These are phyloP conservation scores for Laetiporus sulphureus DNA, from an alignment of 1,284 basidiomycete species.

Conservation along the genomic window DNA sequence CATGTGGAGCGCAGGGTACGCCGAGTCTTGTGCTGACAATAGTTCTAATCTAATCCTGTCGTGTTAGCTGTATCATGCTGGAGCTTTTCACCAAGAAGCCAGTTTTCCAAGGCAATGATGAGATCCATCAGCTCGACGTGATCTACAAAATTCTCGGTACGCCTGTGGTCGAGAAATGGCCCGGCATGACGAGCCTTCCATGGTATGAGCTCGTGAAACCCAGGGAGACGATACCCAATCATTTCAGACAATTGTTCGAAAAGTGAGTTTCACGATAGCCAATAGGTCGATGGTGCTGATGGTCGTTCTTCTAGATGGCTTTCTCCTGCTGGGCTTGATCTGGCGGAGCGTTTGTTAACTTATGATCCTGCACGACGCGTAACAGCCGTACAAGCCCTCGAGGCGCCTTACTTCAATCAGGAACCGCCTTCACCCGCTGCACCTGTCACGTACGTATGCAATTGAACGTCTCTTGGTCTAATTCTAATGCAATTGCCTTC, in stretches of 20 bases:
- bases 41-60: not conserved
- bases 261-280: slow-evolving; percentile 47
- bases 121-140: slow-evolving; percentile 93
- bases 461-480: too few relatives aligned
- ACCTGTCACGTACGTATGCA: slow-evolving; percentile 67
- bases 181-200: slow-evolving; percentile 75
- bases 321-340: slow-evolving; percentile 75
- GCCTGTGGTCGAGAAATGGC: slow-evolving; percentile 80
- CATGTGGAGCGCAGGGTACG: slow-evolving; percentile 98
- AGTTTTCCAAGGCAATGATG: slow-evolving; percentile 93
- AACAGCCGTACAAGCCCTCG: slow-evolving; percentile 76
- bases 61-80: slow-evolving; percentile 88
- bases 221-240: slow-evolving; percentile 61
- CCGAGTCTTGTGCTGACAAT: not conserved
- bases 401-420: slow-evolving; percentile 74
- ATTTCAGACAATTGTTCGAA: slow-evolving; percentile 73
- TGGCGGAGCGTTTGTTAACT: slow-evolving; percentile 78
- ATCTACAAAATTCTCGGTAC: slow-evolving; percentile 92
- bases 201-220: slow-evolving; percentile 99
- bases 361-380: slow-evolving; percentile 81
- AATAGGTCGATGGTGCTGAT: not conserved
- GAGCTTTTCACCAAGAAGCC: slow-evolving; percentile 95
- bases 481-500: slow-evolving; percentile 7
- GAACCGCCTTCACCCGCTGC: slow-evolving; percentile 72
- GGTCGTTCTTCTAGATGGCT: slow-evolving; percentile 55